Base-by-base conservation (phyloP, 2,329 filamentous ascomycete genomes). In the Pseudogymnoascus sp. region DNA sequence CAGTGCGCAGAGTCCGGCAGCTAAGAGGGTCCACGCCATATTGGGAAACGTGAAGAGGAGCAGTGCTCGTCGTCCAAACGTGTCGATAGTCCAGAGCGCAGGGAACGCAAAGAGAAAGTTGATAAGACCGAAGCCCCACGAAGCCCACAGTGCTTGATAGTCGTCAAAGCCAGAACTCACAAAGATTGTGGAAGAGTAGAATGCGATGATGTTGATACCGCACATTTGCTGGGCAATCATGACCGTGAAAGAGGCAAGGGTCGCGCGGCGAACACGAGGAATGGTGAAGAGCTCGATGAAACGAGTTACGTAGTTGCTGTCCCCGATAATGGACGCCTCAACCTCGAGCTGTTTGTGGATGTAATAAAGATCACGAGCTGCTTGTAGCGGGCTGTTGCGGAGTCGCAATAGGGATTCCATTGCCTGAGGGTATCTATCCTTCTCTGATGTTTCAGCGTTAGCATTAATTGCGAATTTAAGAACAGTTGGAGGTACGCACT, bases 181-280 rank as follows among this genome's bases (percentile, higher is more conserved):
- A 70, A 88, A 88, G 60, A 88, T 85, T 67, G 83, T 77, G 0
- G 82, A 82, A 0, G 80, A 83, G 68, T 86, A 87, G 69, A 84
- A 85, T 19, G 81, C 80, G 35, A 84, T 81, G 4, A 82, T 76
- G 60, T 84, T 84, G 59, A 81, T 76, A 59, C 75, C 76, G 64
- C 79, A 80, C 66, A 78, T 76, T 74, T 68, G 60, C 67, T 67
- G 63, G 9, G 63, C 65, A 19, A 68, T 85, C 90, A 95, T 94
- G 67, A 93, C 89, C 1, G 84, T 85, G 67, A 86, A 89, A 0
- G 89, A 87, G 2, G 90, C 90, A 22, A 89, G 79, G 5, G 86
- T 92, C 2, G 91, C 91, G 35, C 86, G 82, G 9, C 86, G 82
- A 5, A 88, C 78, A 36, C 88, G 82, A 3, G 87, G 85, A 60